Conservation (phyloP, 2,329 filamentous ascomycete species). For the Capronia coronata region DNA sequence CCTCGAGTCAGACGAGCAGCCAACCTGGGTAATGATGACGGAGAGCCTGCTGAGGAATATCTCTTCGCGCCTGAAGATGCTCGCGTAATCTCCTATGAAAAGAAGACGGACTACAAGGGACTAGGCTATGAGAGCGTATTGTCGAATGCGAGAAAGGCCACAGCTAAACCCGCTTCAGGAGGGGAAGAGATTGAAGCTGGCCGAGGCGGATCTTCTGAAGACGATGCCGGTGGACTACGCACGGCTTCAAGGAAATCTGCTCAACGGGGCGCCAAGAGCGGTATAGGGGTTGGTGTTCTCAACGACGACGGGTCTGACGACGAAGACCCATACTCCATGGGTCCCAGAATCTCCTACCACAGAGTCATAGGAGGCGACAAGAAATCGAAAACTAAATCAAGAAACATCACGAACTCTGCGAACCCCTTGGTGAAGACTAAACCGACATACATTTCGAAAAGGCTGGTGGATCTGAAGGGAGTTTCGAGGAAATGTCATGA, state of each 20-base stretch:
- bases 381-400: constrained; percentile 61
- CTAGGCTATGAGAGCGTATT: constrained; percentile 42
- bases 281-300: constrained; percentile 79
- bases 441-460: constrained; percentile 71
- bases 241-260: constrained; percentile 31
- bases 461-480: constrained; percentile 42
- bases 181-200: neutral
- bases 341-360: constrained; percentile 83
- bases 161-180: neutral
- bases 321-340: constrained; percentile 88
- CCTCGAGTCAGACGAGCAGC: constrained; percentile 74
- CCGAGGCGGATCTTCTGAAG: constrained; percentile 30
- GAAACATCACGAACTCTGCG: constrained; percentile 43
- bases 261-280: constrained; percentile 55
- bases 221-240: constrained; percentile 33
- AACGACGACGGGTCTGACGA: constrained; percentile 94
- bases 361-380: constrained; percentile 73
- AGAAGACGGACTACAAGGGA: constrained; percentile 43
- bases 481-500: constrained; percentile 68
- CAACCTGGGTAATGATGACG: constrained; percentile 47
- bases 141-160: constrained; percentile 29
- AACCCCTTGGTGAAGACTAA: constrained; percentile 62
- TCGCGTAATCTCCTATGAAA: constrained; percentile 50
- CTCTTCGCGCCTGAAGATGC: constrained; percentile 82
- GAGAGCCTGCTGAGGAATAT: constrained; percentile 50